phyloP scores from a whole-genome alignment of 2,329 filamentous ascomycete species.

The Talaromyces islandicus region DNA sequence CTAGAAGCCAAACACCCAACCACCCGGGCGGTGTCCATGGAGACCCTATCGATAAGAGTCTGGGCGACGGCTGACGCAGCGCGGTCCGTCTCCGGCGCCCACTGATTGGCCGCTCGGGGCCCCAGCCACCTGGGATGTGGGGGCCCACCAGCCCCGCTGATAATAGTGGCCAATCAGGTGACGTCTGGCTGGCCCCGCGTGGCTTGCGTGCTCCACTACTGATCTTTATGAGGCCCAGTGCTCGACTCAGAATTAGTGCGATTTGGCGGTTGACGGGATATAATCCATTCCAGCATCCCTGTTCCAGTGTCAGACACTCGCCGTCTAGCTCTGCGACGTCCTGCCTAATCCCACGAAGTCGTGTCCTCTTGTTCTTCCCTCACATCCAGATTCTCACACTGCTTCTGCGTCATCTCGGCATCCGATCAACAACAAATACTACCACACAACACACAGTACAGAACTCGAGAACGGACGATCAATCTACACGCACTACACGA shows the following conservation, averaged over 20 bases:
- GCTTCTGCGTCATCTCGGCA: background rate
- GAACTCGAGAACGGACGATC: background rate
- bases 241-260: no score
- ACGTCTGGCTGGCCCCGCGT: background rate
- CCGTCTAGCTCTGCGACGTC: background rate
- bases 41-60: background rate
- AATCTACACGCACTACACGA: background rate
- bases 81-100: background rate
- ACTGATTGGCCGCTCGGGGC: background rate
- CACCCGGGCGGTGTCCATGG: background rate
- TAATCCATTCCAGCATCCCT: background rate
- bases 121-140: background rate
- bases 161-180: background rate
- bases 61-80: background rate
- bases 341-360: background rate
- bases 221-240: background rate
- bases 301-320: background rate
- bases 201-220: background rate
- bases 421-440: background rate
- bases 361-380: background rate
- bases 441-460: background rate
- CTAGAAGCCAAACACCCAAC: no score
- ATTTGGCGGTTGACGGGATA: no score
- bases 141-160: background rate
- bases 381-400: background rate